Conservation (phyloP, 2,329 filamentous ascomycete genomes). For the Fusarium sp. region DNA sequence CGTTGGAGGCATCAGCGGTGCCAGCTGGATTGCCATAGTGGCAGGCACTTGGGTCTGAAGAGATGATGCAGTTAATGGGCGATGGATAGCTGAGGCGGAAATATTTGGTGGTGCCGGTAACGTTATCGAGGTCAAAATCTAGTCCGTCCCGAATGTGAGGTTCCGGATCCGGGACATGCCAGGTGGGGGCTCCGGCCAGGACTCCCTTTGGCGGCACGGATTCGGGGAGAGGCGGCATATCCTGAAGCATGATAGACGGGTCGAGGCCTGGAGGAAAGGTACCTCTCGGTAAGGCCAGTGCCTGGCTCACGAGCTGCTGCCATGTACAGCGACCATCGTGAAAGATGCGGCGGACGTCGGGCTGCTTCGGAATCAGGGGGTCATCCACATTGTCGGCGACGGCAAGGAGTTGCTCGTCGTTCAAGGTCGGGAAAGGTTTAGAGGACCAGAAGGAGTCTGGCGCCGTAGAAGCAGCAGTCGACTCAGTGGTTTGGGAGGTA, state of each 20-base stretch:
- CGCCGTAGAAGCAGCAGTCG: slow-evolving; percentile 19
- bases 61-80: slow-evolving; percentile 32
- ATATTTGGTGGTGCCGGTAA: slow-evolving; percentile 39
- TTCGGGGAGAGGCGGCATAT: slow-evolving; percentile 38
- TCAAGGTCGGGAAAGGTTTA: slow-evolving; percentile 3
- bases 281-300: slow-evolving; percentile 30
- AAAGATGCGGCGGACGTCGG: slow-evolving; percentile 34
- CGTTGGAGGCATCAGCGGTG: slow-evolving; percentile 26
- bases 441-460: slow-evolving; percentile 11
- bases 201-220: slow-evolving; percentile 33
- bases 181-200: slow-evolving; percentile 38
- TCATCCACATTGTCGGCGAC: slow-evolving; percentile 31
- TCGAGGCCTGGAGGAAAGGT: slow-evolving; percentile 34
- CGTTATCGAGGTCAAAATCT: slow-evolving; percentile 32
- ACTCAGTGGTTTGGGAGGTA: slow-evolving; percentile 8
- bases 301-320: slow-evolving; percentile 30
- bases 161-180: slow-evolving; percentile 38
- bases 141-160: slow-evolving; percentile 1
- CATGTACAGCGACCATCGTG: slow-evolving; percentile 34
- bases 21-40: slow-evolving; percentile 32
- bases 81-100: slow-evolving; percentile 38
- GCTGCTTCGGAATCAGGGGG: slow-evolving; percentile 32
- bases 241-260: slow-evolving; percentile 36
- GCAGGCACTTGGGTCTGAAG: slow-evolving; percentile 26
- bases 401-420: slow-evolving; percentile 19